Conservation (phyloP, 2,329 filamentous ascomycete species). For the Metarhizium rileyi region DNA sequence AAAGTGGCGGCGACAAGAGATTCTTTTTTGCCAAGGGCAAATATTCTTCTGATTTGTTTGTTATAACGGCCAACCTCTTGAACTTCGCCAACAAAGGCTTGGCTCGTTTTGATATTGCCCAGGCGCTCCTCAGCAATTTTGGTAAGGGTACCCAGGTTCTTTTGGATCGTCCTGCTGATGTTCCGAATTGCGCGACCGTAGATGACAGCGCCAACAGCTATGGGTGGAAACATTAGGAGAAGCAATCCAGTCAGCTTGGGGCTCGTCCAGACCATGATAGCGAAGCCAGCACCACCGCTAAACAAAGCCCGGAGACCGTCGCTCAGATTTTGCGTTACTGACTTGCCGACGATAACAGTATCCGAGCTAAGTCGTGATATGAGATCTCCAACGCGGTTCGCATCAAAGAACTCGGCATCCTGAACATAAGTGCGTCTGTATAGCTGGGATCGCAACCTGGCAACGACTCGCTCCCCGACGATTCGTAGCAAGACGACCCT, state of each 20-base stretch:
- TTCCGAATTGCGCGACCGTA: conserved; percentile 86
- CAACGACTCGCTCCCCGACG: conserved; percentile 89
- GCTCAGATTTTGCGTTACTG: conserved; percentile 94
- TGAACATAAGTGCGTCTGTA: conserved; percentile 92
- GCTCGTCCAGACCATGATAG: conserved; percentile 93
- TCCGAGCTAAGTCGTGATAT: conserved; percentile 94
- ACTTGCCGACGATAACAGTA: conserved; percentile 96
- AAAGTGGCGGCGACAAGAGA: conserved; percentile 85
- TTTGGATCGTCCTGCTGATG: conserved; percentile 85
- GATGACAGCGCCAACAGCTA: conserved; percentile 82
- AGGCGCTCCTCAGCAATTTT: conserved; percentile 98
- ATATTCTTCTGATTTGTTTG: conserved; percentile 83
- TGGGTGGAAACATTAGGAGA: conserved; percentile 77
- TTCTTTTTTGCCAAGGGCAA: conserved; percentile 76
- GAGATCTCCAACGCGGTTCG: conserved; percentile 89
- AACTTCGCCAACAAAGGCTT: conserved; percentile 89
- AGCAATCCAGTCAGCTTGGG: conserved; percentile 82
- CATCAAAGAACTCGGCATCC: conserved; percentile 97
- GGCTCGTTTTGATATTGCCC: conserved; percentile 91
- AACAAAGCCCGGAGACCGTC: conserved; percentile 89
- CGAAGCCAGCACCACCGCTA: conserved; percentile 80
- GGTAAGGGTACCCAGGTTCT: conserved; percentile 82
- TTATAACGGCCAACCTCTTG: conserved; percentile 90
- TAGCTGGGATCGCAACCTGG: conserved; percentile 76
- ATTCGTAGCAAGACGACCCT: conserved; percentile 88